These are phyloP conservation scores for Chrysosporium keratinophilum DNA, from an alignment of 2,329 filamentous ascomycete species.

Conservation along the genomic window DNA sequence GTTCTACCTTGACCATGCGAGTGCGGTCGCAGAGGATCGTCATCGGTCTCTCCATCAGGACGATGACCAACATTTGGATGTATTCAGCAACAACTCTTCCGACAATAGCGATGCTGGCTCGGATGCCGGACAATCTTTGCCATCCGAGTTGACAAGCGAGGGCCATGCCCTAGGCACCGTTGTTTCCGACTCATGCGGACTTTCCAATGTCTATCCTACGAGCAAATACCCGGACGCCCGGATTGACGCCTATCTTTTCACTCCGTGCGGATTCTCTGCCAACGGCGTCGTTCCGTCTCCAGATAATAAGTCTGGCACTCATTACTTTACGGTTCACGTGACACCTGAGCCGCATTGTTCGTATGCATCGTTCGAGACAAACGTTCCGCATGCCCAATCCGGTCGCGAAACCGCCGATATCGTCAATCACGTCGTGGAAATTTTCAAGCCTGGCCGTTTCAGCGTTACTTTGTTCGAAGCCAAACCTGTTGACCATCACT, in stretches of 20 bases:
- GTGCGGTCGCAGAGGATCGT: constrained; percentile 75
- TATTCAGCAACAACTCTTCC: constrained; percentile 65
- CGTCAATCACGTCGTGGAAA: constrained; percentile 83
- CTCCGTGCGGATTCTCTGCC: constrained; percentile 91
- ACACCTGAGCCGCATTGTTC: constrained; percentile 95
- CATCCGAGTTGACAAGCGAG: constrained; percentile 74
- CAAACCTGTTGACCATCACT: constrained; percentile 40
- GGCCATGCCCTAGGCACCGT: constrained; percentile 88
- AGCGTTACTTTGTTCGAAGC: constrained; percentile 94
- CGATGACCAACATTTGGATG: constrained; percentile 50
- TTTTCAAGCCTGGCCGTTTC: constrained; percentile 97
- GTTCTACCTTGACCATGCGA: constrained; percentile 69
- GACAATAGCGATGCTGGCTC: constrained; percentile 50
- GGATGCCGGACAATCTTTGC: constrained; percentile 43
- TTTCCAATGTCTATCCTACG: constrained; percentile 78
- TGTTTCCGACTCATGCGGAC: constrained; percentile 78
- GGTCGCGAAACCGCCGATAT: constrained; percentile 83
- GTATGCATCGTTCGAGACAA: constrained; percentile 96
- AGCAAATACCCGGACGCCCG: constrained; percentile 82
- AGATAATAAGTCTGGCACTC: constrained; percentile 46
- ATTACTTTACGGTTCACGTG: constrained; percentile 98
- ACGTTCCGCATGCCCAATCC: constrained; percentile 79
- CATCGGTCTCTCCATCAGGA: constrained; percentile 62
- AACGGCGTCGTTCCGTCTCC: constrained; percentile 88
- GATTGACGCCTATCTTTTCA: constrained; percentile 93